A percentile compares a stretch with the other conserved stretches of the same genome.
phyloP scores from a whole-genome alignment of 768 basidiomycete species.

The Russula sp. region DNA sequence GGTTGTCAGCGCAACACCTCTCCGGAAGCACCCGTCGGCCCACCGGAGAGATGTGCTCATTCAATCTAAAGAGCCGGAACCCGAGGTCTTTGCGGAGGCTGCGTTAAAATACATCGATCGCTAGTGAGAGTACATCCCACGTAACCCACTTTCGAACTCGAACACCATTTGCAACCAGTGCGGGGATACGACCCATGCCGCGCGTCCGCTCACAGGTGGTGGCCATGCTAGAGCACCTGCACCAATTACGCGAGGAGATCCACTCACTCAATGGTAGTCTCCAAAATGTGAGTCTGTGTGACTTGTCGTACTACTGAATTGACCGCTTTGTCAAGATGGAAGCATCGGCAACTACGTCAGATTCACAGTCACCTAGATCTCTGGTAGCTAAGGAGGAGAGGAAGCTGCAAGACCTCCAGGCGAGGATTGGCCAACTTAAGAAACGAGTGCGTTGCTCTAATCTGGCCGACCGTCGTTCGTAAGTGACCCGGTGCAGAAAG shows the following conservation, averaged over 20 bases:
- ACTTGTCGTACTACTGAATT: neutral
- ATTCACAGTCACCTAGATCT: conserved; percentile 28
- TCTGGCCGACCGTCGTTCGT: neutral
- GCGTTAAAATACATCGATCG: conserved; percentile 71
- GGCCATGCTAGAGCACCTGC: conserved; percentile 36
- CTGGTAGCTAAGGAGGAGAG: conserved; percentile 37
- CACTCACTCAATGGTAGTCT: conserved; percentile 32
- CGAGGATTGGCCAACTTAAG: conserved; percentile 37
- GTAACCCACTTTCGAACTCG: neutral
- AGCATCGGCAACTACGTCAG: conserved; percentile 25
- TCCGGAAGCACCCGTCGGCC: conserved; percentile 44
- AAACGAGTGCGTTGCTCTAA: conserved; percentile 31
- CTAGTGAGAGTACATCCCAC: conserved; percentile 47
- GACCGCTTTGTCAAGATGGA: conserved; percentile 27
- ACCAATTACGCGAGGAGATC: conserved; percentile 35
- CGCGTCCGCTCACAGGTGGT: conserved; percentile 39
- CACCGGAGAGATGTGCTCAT: conserved; percentile 30
- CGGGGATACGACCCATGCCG: conserved; percentile 44
- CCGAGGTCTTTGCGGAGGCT: conserved; percentile 71
- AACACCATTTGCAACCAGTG: conserved; percentile 8
- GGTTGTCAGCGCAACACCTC: conserved; percentile 69
- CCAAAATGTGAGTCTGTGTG: conserved; percentile 35
- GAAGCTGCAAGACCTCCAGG: conserved; percentile 39
- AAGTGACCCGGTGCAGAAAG: conserved; percentile 26
- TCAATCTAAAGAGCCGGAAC: conserved; percentile 46